These are phyloP conservation scores for Acacia pycnantha DNA, from an alignment of 331 rosid species.

Conservation along the genomic window DNA sequence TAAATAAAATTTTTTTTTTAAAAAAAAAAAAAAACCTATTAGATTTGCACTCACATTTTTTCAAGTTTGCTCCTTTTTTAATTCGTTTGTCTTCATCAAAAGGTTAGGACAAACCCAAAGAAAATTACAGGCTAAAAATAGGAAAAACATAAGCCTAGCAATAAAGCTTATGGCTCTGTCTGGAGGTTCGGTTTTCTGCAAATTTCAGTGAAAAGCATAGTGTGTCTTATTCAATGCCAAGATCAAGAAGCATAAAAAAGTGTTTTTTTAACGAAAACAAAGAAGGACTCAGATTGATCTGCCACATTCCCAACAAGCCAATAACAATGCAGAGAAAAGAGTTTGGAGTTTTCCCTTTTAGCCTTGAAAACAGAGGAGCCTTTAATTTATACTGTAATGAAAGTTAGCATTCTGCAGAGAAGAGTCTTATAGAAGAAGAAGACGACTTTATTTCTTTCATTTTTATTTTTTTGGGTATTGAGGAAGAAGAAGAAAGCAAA, in stretches of 20 bases:
- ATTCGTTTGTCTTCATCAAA: background rate
- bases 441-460: background rate
- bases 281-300: background rate
- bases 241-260: background rate
- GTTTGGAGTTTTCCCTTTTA: background rate
- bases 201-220: background rate
- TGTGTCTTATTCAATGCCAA: background rate
- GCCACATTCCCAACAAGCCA: background rate
- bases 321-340: background rate
- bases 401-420: background rate
- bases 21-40: too few species aligned
- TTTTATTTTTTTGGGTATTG: background rate
- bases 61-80: background rate
- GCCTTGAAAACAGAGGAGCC: background rate
- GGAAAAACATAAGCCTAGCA: background rate
- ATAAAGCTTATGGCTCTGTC: background rate
- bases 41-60: background rate
- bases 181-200: background rate
- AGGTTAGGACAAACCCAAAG: background rate
- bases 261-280: background rate
- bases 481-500: constrained; percentile 3
- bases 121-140: background rate
- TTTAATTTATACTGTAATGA: background rate
- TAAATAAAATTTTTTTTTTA: too few species aligned
- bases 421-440: background rate